phyloP scores from a whole-genome alignment of 306 rosid species.

The Glycyrrhiza uralensis region DNA sequence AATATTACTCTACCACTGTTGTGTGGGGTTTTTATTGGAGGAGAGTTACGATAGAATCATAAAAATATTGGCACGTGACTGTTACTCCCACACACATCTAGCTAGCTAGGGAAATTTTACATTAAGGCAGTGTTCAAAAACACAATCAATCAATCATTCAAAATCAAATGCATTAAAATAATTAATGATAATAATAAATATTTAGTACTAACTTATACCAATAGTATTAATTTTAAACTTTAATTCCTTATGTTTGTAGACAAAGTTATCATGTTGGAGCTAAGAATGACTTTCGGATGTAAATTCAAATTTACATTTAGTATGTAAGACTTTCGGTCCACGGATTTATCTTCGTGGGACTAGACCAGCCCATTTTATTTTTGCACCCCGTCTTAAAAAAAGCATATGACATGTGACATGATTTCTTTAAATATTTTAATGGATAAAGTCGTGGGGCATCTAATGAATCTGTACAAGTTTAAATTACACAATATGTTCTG shows the following conservation, averaged over 20 bases:
- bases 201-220: no score
- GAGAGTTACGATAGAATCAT: not conserved
- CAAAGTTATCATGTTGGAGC: no score
- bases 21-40: not conserved
- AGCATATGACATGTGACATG: not conserved
- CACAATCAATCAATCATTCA: no score
- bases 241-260: no score
- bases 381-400: not conserved
- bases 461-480: not conserved
- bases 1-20: not conserved
- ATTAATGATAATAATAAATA: no score
- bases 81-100: not conserved
- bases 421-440: not conserved
- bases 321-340: not conserved
- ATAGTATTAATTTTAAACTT: no score
- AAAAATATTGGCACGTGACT: not conserved
- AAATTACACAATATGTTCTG: not conserved
- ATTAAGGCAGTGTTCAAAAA: no score
- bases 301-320: not conserved
- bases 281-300: not conserved
- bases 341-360: not conserved
- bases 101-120: no score
- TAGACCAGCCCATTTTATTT: not conserved
- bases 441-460: not conserved
- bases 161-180: no score